Percentiles rank a stretch among this genome's conserved stretches.
Evolutionary conservation across 2,329 filamentous ascomycete genomes (phyloP).

Genomic region (Bipolaris bicolor): DNA sequence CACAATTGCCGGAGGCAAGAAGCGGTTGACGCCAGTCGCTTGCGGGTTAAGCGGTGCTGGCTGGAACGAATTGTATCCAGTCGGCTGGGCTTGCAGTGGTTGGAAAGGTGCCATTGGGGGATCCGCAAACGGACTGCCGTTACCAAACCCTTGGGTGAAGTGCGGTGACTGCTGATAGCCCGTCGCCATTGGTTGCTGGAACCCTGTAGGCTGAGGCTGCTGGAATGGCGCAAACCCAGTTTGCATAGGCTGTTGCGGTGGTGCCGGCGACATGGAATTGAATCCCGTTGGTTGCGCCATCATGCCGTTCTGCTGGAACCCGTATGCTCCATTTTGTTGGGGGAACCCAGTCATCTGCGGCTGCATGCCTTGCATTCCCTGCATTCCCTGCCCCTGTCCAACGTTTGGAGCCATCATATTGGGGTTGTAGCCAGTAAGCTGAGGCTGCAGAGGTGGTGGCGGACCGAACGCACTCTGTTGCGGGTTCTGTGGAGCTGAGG

Average conservation of each 20-base stretch:
- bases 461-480: constrained; percentile 72
- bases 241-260: constrained; percentile 52
- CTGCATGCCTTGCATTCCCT: constrained; percentile 32
- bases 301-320: constrained; percentile 47
- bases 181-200: constrained; percentile 58
- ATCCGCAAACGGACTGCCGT: constrained; percentile 59
- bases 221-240: constrained; percentile 51
- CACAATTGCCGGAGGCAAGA: constrained; percentile 55
- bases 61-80: constrained; percentile 47
- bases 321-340: constrained; percentile 43
- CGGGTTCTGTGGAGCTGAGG: constrained; percentile 84
- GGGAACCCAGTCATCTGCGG: constrained; percentile 51
- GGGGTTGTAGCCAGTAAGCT: constrained; percentile 74
- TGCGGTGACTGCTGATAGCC: constrained; percentile 35
- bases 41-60: constrained; percentile 56
- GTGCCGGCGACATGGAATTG: constrained; percentile 40
- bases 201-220: constrained; percentile 52
- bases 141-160: constrained; percentile 55
- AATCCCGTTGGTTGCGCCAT: constrained; percentile 49
- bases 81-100: constrained; percentile 48
- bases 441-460: constrained; percentile 75
- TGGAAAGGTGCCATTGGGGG: constrained; percentile 57
- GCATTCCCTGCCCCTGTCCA: constrained; percentile 56
- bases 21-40: constrained; percentile 60
- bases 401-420: constrained; percentile 67